Evolutionary conservation across 805 yeast genomes (phyloP).

Genomic region (Henningerozyma blattae): DNA sequence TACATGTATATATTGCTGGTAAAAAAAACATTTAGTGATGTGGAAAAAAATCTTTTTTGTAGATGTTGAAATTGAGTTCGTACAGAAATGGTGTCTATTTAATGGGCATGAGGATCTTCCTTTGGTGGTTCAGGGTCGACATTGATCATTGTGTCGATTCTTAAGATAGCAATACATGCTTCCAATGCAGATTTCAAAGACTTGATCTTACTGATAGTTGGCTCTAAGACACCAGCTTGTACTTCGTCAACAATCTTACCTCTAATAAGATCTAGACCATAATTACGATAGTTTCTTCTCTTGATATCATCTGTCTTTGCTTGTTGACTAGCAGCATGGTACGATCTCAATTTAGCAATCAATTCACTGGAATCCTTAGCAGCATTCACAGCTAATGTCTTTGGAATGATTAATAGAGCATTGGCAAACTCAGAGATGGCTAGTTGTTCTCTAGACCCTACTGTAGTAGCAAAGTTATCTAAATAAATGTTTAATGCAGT

Average conservation of each 20-base stretch:
- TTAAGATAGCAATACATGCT: conserved; percentile 93
- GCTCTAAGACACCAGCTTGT: conserved; percentile 83
- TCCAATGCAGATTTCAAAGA: conserved; percentile 92
- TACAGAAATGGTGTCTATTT: too few relatives aligned
- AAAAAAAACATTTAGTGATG: too few relatives aligned
- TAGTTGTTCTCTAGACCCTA: conserved; percentile 93
- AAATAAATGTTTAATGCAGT: conserved; percentile 87
- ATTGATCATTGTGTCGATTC: conserved; percentile 97
- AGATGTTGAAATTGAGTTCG: too few relatives aligned
- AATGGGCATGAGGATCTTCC: conserved; percentile 85
- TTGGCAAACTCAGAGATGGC: conserved; percentile 97
- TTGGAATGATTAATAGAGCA: conserved; percentile 84
- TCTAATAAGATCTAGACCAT: conserved; percentile 82
- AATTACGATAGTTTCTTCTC: conserved; percentile 75
- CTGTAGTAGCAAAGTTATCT: conserved; percentile 95
- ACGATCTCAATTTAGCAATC: conserved; percentile 89
- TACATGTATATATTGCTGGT: too few relatives aligned
- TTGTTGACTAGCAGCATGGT: conserved; percentile 88
- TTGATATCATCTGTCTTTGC: conserved; percentile 76
- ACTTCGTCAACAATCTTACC: conserved; percentile 88
- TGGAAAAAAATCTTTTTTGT: too few relatives aligned
- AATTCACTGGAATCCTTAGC: conserved; percentile 95
- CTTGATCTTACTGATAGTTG: conserved; percentile 85
- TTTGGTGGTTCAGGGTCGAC: conserved; percentile 91
- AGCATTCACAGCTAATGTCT: conserved; percentile 92